Evolutionary conservation across 2,329 filamentous ascomycete genomes (phyloP).

Genomic region (Colletotrichum sp.): DNA sequence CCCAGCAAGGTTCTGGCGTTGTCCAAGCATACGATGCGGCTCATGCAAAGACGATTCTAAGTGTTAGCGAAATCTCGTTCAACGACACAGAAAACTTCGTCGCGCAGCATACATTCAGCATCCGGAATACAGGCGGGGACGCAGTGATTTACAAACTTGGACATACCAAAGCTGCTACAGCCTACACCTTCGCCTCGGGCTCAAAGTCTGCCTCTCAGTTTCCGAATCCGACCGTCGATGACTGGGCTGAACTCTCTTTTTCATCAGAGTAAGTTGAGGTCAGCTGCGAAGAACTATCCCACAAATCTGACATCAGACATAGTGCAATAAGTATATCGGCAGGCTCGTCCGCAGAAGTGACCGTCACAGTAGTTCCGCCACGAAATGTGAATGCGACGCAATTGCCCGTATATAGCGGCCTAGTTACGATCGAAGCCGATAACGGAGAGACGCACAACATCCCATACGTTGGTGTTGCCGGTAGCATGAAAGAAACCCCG

Average conservation of each 20-base stretch:
- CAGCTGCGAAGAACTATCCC: background rate
- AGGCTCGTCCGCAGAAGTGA: slow-evolving; percentile 27
- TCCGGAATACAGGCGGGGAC: slow-evolving; percentile 42
- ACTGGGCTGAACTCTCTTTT: slow-evolving; percentile 22
- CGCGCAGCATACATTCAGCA: slow-evolving; percentile 35
- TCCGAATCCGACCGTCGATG: slow-evolving; percentile 22
- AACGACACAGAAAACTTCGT: slow-evolving; percentile 49
- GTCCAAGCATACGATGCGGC: slow-evolving; percentile 46
- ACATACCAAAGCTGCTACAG: slow-evolving; percentile 38
- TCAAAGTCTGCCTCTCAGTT: slow-evolving; percentile 10
- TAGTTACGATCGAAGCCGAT: slow-evolving; percentile 41
- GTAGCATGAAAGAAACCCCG: slow-evolving; percentile 25
- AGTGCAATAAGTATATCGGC: slow-evolving; percentile 29
- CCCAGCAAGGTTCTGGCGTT: slow-evolving; percentile 47
- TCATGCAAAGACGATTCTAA: slow-evolving; percentile 40
- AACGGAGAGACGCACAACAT: slow-evolving; percentile 40
- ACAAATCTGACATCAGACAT: background rate
- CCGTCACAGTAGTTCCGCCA: slow-evolving; percentile 31
- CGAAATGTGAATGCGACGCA: slow-evolving; percentile 28
- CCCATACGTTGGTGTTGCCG: slow-evolving; percentile 43
- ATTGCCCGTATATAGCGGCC: slow-evolving; percentile 48
- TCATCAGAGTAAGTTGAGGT: background rate
- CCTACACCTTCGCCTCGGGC: slow-evolving; percentile 36
- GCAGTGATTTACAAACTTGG: slow-evolving; percentile 40
- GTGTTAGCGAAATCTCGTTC: slow-evolving; percentile 43